Conservation (phyloP, 106 monocot species). For the Ottelia alismoides region DNA sequence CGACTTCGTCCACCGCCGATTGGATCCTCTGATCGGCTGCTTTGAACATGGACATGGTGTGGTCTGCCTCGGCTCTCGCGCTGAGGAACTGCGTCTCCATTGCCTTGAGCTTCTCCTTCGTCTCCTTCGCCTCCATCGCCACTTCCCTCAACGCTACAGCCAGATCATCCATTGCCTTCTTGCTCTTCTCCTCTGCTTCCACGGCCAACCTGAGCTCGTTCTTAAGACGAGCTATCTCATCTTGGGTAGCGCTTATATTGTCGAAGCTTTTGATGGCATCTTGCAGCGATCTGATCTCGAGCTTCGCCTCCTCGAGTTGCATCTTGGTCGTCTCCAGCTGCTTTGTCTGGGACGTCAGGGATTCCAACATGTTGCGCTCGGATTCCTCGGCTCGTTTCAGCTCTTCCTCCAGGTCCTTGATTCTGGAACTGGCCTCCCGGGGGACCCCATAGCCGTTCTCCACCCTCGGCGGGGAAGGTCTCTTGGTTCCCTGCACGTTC, state of each 20-base stretch:
- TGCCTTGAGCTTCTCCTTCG: conserved; percentile 20
- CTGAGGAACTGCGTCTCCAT: conserved; percentile 23
- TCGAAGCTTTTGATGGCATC: conserved; percentile 22
- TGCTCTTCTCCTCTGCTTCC: conserved; percentile 58
- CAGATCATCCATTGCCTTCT: conserved; percentile 71
- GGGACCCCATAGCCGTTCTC: too few relatives aligned
- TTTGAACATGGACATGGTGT: conserved; percentile 13
- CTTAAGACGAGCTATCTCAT: conserved; percentile 18
- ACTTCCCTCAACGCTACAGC: conserved; percentile 59
- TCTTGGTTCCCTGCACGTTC: too few relatives aligned
- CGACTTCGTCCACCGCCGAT: conserved; percentile 17
- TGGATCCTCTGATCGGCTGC: conserved; percentile 29
- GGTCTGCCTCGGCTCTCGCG: conserved; percentile 13
- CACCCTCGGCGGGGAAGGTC: too few relatives aligned
- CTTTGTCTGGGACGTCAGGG: conserved; percentile 59
- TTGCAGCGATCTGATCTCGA: conserved; percentile 36
- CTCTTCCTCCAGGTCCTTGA: conserved; percentile 37
- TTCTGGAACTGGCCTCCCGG: too few relatives aligned
- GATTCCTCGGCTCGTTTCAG: conserved; percentile 62
- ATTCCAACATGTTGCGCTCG: conserved; percentile 69
- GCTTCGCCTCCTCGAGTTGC: conserved; percentile 65
- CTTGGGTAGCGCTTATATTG: neutral
- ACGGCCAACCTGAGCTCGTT: conserved; percentile 35
- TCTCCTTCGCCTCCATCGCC: conserved; percentile 27
- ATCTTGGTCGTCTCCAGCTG: conserved; percentile 72